Base-by-base conservation (phyloP, 306 rosid genomes). In the Sicyos edulis region DNA sequence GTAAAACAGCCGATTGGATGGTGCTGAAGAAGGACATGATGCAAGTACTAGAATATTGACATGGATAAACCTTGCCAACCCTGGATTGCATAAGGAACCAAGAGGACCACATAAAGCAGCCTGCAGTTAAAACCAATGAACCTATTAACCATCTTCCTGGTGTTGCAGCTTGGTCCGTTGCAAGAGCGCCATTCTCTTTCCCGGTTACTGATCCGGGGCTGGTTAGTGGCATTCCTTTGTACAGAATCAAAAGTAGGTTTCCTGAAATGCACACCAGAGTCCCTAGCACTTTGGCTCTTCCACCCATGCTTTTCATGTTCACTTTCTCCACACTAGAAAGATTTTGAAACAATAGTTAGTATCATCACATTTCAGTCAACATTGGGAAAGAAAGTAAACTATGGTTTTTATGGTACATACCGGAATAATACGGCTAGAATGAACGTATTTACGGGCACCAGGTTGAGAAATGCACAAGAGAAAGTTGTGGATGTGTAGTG, bases 11-110 rank as follows among this genome's bases (percentile, higher is more conserved):
- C 52, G 96, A 87, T 68, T 92, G 98, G 73, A 85, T 72, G 79
- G 86, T 82, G 10, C 90, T 81, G 69, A 90, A 93, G 50, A 88
- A 82, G 21, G 88, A 88, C 78, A 90, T 55, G 54, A 93, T 83
- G 51, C 95, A 85, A 3, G 92, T 90, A 92, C 96, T 84, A 70
- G 98, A 83, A 79, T 88, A 93, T 68, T 88, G 92, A 72, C 76
- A 88, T 56, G 96, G 89, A 65, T 83, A 90, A 57, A 47, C 85
- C 66, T 82, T 80, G 74, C 93, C 79, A 53, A 90, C 83, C 77
- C 81, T 83, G 66, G 86, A 82, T 83, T 93, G 98, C 78, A 90
- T 80, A 17, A 93, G 87, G 62, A 90, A 92, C 98, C 98, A 92
- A 24, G 96, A 90, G 12, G 93, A 85, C 98, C 98, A 92, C 79